Base-by-base conservation (phyloP, 129 eudicot genomes). In the Lactuca saligna region DNA sequence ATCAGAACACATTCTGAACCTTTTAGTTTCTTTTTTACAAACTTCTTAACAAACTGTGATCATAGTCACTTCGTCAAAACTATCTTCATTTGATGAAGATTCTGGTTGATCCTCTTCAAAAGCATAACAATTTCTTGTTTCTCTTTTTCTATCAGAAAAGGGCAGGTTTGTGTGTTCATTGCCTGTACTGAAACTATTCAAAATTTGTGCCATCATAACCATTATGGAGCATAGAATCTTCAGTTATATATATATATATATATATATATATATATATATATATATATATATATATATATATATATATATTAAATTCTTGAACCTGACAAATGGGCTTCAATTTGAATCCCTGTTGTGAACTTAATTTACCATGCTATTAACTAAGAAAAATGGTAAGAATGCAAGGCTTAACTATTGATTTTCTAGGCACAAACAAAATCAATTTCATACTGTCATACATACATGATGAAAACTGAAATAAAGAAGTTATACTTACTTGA, bases 1-100 rank as follows among this genome's bases (percentile, higher is more conserved):
- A 58, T 61, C 62, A 65, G 16, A 70, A 58, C 37, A 61, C 72
- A 49, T 64, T 67, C 70, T 31, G 54, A 65, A 71, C 54, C 68
- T 65, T 88, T 91, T 33, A 87, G 80, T 76, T 82, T 91, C 82
- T 80, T 88, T 54, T 74, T 60, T 68, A 56, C 78, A 65, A 72
- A 80, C 29, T 53, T 78, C 16, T 82, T 57, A 68, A 55, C 74
- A 4, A 91, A 76, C 72, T 88, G 88, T 48, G 81, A 78, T 39
- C 86, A 72, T 20, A n/a, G 96, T 91, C 61, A 82, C 70, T 35
- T 74, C 53, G 37, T 73, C 84, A 33, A 55, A 54, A 61, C 4
- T 53, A 16, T 53, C 54, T 58, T 83, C 90, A 49, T 78, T 78
- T 37, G 65, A 63, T 5, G 58, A 79, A 64, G 61, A 37, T 15